Percentiles rank a stretch among this genome's conserved stretches.
Conservation (phyloP, 768 basidiomycete genomes). For the Termitomyces sp. region DNA sequence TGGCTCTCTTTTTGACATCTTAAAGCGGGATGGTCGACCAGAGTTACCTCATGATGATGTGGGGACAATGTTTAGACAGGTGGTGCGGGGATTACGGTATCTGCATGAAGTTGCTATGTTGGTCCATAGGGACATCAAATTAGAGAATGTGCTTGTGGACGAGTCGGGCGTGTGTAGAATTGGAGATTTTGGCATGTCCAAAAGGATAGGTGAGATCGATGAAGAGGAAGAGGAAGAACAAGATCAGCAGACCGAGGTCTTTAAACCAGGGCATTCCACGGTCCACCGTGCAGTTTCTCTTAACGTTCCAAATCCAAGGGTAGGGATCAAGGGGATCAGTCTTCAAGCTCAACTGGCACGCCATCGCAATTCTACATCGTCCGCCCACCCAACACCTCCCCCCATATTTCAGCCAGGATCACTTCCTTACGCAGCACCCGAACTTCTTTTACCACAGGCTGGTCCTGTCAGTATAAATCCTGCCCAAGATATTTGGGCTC, state of each 20-base stretch:
- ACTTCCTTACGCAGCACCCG: constrained; percentile 86
- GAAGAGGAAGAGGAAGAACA: constrained; percentile 30
- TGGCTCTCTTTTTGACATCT: constrained; percentile 79
- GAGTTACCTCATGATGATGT: constrained; percentile 72
- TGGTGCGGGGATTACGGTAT: constrained; percentile 78
- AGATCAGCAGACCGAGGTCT: constrained; percentile 10
- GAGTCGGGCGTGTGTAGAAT: constrained; percentile 85
- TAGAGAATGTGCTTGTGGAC: constrained; percentile 94
- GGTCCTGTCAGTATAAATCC: constrained; percentile 44
- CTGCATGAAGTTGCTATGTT: constrained; percentile 70
- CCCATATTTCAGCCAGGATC: constrained; percentile 66
- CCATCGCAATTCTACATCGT: constrained; percentile 41
- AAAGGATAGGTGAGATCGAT: constrained; percentile 47
- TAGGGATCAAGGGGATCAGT: constrained; percentile 27
- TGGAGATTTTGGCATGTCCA: constrained; percentile 79
- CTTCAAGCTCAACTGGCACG: constrained; percentile 27
- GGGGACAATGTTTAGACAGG: constrained; percentile 82
- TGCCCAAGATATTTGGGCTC: constrained; percentile 93
- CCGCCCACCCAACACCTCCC: constrained; percentile 17
- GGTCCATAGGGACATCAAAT: constrained; percentile 93
- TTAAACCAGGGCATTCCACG: constrained; percentile 11
- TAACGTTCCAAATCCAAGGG: constrained; percentile 28
- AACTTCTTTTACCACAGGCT: constrained; percentile 64
- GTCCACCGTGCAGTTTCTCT: constrained; percentile 38
- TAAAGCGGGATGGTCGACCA: constrained; percentile 63